These are phyloP conservation scores for Bolboschoenus planiculmis DNA, from an alignment of 176 grass and related monocot genomes.

Conservation along the genomic window DNA sequence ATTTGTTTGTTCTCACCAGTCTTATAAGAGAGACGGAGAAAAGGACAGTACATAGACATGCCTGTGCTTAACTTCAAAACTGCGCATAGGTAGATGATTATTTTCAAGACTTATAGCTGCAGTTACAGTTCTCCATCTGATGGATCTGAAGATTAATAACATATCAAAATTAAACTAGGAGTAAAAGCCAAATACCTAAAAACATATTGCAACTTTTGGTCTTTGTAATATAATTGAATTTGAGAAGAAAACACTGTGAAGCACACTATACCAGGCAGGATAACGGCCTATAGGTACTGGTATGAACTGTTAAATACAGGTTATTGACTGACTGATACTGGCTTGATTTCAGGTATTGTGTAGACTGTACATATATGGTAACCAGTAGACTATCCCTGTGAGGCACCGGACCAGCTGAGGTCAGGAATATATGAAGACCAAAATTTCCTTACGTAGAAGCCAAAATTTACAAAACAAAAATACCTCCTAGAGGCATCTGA, in stretches of 20 bases:
- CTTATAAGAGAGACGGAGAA: background rate
- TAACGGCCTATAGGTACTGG: background rate
- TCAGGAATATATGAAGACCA: background rate
- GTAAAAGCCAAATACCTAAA: background rate
- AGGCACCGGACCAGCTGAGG: background rate
- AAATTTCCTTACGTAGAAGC: background rate
- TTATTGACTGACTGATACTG: background rate
- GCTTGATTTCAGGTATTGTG: background rate
- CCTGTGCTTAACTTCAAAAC: conserved; percentile 84
- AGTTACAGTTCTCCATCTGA: conserved; percentile 35
- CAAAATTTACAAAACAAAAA: background rate
- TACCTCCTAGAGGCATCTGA: background rate
- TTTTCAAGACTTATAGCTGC: conserved; percentile 42
- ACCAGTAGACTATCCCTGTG: background rate
- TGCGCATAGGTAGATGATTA: conserved; percentile 87
- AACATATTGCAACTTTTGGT: too few species aligned
- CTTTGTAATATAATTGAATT: background rate
- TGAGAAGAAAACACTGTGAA: background rate
- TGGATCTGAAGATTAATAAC: conserved; percentile 36
- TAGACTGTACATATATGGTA: background rate
- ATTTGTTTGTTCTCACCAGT: background rate
- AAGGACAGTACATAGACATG: background rate
- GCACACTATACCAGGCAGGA: background rate
- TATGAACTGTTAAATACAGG: background rate
- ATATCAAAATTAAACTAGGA: background rate